phyloP scores from a whole-genome alignment of 306 rosid species.

The Inga leiocalycina region DNA sequence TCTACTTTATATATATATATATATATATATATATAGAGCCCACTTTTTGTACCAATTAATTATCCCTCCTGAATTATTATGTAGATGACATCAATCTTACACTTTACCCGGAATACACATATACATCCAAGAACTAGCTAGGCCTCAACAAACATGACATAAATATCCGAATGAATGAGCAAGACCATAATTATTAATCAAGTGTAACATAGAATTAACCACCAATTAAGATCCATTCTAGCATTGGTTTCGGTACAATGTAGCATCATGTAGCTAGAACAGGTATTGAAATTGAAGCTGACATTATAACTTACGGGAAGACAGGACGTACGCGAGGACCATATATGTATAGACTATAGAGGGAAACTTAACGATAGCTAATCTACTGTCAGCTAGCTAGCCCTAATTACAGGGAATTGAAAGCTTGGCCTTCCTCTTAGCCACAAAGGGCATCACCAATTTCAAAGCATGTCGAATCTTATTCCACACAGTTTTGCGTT shows the following conservation, averaged over 20 bases:
- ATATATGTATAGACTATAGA: not conserved
- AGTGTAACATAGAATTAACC: not conserved
- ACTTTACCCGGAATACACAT: not conserved
- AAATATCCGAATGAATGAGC: not conserved
- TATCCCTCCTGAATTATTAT: not conserved
- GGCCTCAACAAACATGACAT: not conserved
- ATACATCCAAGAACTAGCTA: not conserved
- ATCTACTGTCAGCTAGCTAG: not conserved
- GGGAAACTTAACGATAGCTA: not conserved
- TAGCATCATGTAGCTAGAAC: too few species aligned
- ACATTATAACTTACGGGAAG: not conserved
- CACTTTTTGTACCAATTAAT: not conserved
- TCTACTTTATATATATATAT: not conserved
- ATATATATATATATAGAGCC: not conserved
- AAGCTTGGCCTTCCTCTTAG: conserved; percentile 34
- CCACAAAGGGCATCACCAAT: conserved; percentile 17
- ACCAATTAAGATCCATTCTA: not conserved
- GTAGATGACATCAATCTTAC: not conserved
- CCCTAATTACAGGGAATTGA: not conserved
- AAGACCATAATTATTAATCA: not conserved
- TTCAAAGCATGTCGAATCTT: conserved; percentile 40
- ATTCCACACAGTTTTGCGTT: conserved; percentile 44
- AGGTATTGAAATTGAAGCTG: not conserved
- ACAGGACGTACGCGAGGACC: not conserved
- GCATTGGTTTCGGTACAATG: not conserved